Evolutionary conservation across 1,284 basidiomycete genomes (phyloP).

Genomic region (Cystobasidium slooffiae): DNA sequence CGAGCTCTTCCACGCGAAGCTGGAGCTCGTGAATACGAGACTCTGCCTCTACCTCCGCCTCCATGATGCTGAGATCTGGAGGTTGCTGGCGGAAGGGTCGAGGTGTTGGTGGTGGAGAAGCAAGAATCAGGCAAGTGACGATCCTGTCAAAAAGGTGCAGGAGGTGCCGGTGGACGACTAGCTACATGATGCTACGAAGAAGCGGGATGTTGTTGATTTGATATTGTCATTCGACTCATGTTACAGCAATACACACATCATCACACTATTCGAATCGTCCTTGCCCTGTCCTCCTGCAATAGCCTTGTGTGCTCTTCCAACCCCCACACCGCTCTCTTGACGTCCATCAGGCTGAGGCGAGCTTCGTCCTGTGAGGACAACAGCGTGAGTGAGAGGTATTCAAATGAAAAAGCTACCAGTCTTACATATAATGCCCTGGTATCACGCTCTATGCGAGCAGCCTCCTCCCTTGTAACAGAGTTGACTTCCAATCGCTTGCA

Average conservation of each 20-base stretch:
- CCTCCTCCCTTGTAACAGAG: slow-evolving; percentile 15
- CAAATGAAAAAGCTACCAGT: not conserved
- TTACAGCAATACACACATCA: not conserved
- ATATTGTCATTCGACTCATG: not conserved
- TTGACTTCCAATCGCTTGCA: slow-evolving; percentile 34
- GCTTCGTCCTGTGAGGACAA: slow-evolving; percentile 28
- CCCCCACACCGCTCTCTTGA: slow-evolving; percentile 33
- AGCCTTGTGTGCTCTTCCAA: slow-evolving; percentile 30
- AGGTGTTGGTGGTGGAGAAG: slow-evolving; percentile 10
- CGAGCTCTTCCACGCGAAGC: slow-evolving; percentile 45
- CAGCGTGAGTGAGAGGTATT: not conserved
- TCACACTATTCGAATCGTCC: slow-evolving; percentile 30
- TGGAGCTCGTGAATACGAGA: slow-evolving; percentile 18
- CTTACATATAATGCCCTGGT: slow-evolving; percentile 36
- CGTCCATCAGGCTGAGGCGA: slow-evolving; percentile 12
- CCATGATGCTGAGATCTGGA: slow-evolving; percentile 45
- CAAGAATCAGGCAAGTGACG: not conserved
- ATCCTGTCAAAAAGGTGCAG: not conserved
- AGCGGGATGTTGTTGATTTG: no score
- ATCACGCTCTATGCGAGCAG: slow-evolving; percentile 21
- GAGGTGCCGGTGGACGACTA: not conserved
- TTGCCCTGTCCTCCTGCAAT: slow-evolving; percentile 21
- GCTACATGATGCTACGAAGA: not conserved
- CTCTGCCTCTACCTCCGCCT: slow-evolving; percentile 35
- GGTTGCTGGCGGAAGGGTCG: slow-evolving; percentile 9